Evolutionary conservation across 805 yeast genomes (phyloP).

Genomic region (Yamadazyma sp.): DNA sequence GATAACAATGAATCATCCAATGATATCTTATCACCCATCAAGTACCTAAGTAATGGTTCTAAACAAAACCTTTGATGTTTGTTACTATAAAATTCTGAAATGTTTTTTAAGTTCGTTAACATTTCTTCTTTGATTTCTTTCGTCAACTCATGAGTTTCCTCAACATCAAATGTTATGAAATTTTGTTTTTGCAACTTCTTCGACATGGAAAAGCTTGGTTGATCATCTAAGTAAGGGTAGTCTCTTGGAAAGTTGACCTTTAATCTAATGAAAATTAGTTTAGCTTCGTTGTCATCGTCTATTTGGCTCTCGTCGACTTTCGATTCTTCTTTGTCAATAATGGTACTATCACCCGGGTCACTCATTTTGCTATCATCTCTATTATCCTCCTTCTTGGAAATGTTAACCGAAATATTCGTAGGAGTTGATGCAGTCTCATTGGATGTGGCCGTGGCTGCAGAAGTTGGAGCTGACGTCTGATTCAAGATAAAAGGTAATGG

Average conservation of each 20-base stretch:
- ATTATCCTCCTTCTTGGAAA: neutral
- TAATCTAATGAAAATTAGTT: conserved; percentile 62
- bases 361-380: neutral
- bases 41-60: conserved; percentile 71
- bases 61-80: conserved; percentile 62
- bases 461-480: neutral
- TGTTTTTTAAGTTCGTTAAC: conserved; percentile 47
- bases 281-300: conserved; percentile 26
- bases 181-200: conserved; percentile 20
- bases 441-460: neutral
- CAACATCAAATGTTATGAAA: conserved; percentile 53
- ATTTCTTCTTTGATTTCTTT: conserved; percentile 50
- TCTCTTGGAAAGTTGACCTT: conserved; percentile 65
- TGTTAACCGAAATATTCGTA: neutral
- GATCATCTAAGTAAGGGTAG: conserved; percentile 66
- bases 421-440: conserved; percentile 1
- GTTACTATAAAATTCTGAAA: conserved; percentile 54
- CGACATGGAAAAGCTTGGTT: conserved; percentile 10
- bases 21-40: conserved; percentile 76
- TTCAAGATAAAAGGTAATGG: conserved; percentile 21
- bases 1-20: conserved; percentile 32
- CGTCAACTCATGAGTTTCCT: conserved; percentile 71
- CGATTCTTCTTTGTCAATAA: neutral
- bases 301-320: conserved; percentile 2
- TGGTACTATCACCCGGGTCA: neutral